Conservation (phyloP, 2,329 filamentous ascomycete genomes). For the Ophidiomyces ophidiicola region DNA sequence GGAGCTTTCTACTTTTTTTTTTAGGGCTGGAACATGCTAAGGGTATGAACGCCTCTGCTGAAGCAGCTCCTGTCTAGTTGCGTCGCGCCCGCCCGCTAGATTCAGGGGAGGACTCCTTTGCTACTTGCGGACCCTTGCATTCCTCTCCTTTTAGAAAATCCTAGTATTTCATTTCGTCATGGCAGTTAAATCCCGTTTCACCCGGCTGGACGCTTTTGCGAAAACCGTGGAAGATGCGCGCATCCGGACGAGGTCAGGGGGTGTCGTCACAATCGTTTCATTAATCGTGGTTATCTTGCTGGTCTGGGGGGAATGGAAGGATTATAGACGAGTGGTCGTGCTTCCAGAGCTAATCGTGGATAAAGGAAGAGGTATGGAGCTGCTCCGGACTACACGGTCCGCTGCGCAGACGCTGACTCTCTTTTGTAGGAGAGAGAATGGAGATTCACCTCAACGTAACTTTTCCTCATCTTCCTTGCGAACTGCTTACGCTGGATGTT, state of each 20-base stretch:
- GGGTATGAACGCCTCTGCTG: constrained; percentile 1
- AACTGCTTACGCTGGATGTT: constrained; percentile 89
- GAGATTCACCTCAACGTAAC: constrained; percentile 97
- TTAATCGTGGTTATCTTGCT: constrained; percentile 79
- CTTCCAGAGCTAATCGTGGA: constrained; percentile 91
- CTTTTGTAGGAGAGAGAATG: constrained; percentile 73
- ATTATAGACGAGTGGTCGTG: constrained; percentile 76
- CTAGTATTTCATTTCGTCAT: constrained; percentile 38
- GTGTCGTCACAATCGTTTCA: constrained; percentile 85
- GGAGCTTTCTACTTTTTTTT: not conserved
- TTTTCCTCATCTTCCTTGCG: constrained; percentile 86
- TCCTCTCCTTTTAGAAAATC: not conserved
- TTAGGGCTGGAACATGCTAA: constrained; percentile 1
- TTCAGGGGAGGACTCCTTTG: not conserved
- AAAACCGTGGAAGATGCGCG: constrained; percentile 98
- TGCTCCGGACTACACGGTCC: not conserved
- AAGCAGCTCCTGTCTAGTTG: constrained; percentile 7
- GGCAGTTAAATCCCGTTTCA: constrained; percentile 87
- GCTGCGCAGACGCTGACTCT: constrained; percentile 1
- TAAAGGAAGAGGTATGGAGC: constrained; percentile 68
- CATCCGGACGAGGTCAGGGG: constrained; percentile 87
- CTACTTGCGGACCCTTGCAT: no score
- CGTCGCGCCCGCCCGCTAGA: not conserved
- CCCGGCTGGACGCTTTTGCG: constrained; percentile 92
- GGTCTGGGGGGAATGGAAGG: constrained; percentile 88